Percentiles rank a stretch among this genome's conserved stretches.
phyloP scores from a whole-genome alignment of 164 flowering plant species.

The Brasenia schreberi region DNA sequence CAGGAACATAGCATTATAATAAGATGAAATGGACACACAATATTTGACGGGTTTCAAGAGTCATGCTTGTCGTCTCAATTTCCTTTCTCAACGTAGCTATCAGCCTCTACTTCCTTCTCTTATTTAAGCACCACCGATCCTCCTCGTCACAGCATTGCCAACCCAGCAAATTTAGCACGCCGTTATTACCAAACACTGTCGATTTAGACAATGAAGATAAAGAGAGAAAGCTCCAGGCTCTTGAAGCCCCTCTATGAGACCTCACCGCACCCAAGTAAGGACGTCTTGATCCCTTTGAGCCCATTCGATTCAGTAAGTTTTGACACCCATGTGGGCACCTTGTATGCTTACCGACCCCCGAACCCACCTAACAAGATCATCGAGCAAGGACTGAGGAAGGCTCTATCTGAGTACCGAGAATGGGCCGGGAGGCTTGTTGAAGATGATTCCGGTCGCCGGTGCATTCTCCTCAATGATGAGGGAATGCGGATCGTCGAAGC shows the following conservation, averaged over 20 bases:
- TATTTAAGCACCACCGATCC: no score
- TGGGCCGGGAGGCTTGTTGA: conserved; percentile 9
- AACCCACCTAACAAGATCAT: conserved; percentile 2
- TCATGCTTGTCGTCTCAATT: no score
- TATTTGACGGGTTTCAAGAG: no score
- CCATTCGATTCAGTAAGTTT: conserved; percentile 20
- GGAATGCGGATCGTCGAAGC: conserved; percentile 10
- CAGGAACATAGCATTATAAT: no score
- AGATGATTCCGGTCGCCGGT: neutral
- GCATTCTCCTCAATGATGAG: conserved; percentile 10
- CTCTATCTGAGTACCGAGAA: conserved; percentile 5
- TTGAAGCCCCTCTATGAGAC: conserved; percentile 16
- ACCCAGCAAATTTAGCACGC: no score
- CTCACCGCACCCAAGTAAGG: conserved; percentile 7
- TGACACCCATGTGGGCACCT: conserved; percentile 12
- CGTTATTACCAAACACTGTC: no score
- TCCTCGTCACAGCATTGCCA: no score
- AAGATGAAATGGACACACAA: no score
- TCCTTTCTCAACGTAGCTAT: no score
- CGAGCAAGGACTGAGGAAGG: conserved; percentile 8
- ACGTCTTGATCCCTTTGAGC: conserved; percentile 9
- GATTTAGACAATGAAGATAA: conserved; percentile 16
- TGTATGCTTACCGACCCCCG: conserved; percentile 13
- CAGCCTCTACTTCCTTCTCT: no score
- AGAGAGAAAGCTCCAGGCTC: conserved; percentile 11